Evolutionary conservation across 495 filamentous ascomycete species (phyloP).

Genomic region (Xeromyces bisporus): DNA sequence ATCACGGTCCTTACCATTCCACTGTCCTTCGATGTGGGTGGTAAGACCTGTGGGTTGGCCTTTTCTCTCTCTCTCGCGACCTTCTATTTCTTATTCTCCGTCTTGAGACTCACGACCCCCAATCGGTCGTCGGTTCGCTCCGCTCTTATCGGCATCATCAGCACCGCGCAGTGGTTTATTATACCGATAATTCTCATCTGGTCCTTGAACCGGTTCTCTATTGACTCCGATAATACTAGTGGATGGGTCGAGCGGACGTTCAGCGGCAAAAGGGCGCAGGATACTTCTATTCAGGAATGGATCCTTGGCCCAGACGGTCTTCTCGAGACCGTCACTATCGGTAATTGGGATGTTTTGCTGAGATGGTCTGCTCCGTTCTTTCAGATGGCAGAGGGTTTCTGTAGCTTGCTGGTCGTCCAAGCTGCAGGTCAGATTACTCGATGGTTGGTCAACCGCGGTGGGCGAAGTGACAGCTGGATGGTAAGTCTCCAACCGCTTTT

Average conservation of each 20-base stretch:
- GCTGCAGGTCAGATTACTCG: constrained; percentile 86
- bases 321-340: constrained; percentile 60
- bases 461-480: constrained; percentile 92
- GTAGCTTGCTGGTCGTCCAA: constrained; percentile 89
- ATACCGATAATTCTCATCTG: constrained; percentile 79
- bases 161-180: constrained; percentile 63
- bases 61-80: constrained; percentile 72
- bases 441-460: constrained; percentile 78
- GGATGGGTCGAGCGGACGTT: constrained; percentile 74
- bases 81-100: constrained; percentile 82
- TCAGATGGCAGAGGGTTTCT: constrained; percentile 89
- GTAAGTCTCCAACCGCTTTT: constrained; percentile 35
- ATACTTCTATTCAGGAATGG: constrained; percentile 57
- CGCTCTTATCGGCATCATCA: constrained; percentile 43
- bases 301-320: constrained; percentile 67
- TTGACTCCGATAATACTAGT: constrained; percentile 52
- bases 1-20: constrained; percentile 86
- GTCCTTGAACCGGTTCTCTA: constrained; percentile 83
- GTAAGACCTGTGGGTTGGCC: constrained; percentile 79
- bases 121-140: constrained; percentile 56
- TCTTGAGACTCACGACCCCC: constrained; percentile 67
- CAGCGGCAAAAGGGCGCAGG: constrained; percentile 43
- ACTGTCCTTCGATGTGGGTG: constrained; percentile 92
- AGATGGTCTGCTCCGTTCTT: constrained; percentile 91
- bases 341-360: constrained; percentile 76